phyloP scores from a whole-genome alignment of 2,329 filamentous ascomycete species.

The Aspergillus fumigatus region DNA sequence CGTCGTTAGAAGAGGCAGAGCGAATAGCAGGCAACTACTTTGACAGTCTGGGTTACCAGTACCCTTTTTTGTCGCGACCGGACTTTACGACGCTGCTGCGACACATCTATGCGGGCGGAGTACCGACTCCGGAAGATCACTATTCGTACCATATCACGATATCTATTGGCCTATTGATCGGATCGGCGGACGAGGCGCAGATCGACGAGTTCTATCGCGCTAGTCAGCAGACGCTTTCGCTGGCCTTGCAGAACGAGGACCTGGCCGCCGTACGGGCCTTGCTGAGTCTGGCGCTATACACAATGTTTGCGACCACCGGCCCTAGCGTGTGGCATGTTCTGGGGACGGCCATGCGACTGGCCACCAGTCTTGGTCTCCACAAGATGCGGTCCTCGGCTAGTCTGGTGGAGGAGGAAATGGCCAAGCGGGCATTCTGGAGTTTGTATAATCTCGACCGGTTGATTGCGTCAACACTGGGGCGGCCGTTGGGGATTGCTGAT shows the following conservation, averaged over 20 bases:
- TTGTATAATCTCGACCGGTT: constrained; percentile 42
- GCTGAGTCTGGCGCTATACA: constrained; percentile 34
- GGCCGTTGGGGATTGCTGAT: constrained; percentile 39
- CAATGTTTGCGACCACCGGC: constrained; percentile 34
- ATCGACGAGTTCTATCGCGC: constrained; percentile 33
- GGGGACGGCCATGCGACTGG: constrained; percentile 33
- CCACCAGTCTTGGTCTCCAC: constrained; percentile 36
- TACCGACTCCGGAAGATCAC: constrained; percentile 30
- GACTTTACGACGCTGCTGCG: constrained; percentile 32
- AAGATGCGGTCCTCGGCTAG: constrained; percentile 26
- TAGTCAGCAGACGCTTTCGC: constrained; percentile 31
- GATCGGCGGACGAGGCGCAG: constrained; percentile 26
- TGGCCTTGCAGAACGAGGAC: constrained; percentile 36
- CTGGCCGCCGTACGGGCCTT: constrained; percentile 33
- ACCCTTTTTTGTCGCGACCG: constrained; percentile 32
- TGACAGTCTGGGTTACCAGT: constrained; percentile 37
- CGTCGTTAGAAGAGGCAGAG: constrained; percentile 34
- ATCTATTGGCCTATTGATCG: constrained; percentile 32
- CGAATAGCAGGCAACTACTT: constrained; percentile 31
- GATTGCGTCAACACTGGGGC: constrained; percentile 36
- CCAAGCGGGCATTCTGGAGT: constrained; percentile 43
- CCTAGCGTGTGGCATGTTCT: constrained; percentile 40
- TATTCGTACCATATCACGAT: constrained; percentile 36
- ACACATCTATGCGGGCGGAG: constrained; percentile 32
- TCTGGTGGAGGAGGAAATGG: constrained; percentile 35